A percentile compares a stretch with the other conserved stretches of the same genome.
These are phyloP conservation scores for Mortierella sp. DNA, from an alignment of 371 early-diverging fungal genomes.

Conservation along the genomic window DNA sequence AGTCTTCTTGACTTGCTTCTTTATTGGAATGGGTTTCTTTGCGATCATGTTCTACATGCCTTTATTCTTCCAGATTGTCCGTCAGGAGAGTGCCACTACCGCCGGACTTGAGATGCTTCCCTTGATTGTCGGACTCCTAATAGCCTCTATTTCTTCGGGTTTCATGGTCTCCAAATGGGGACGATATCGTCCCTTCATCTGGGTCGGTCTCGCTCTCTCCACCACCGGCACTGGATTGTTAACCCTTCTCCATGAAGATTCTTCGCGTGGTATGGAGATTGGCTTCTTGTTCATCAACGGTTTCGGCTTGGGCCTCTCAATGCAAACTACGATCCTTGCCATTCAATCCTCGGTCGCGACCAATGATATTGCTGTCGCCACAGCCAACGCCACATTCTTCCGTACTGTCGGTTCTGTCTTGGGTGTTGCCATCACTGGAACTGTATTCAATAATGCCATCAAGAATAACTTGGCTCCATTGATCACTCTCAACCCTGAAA, in stretches of 20 bases:
- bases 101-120: slow-evolving; percentile 78
- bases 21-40: slow-evolving; percentile 61
- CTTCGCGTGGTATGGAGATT: slow-evolving; percentile 60
- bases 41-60: slow-evolving; percentile 72
- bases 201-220: slow-evolving; percentile 62
- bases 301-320: slow-evolving; percentile 69
- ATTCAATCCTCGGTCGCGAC: slow-evolving; percentile 66
- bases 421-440: slow-evolving; percentile 71
- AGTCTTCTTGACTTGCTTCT: slow-evolving; percentile 55
- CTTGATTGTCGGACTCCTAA: slow-evolving; percentile 65
- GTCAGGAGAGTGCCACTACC: slow-evolving; percentile 61
- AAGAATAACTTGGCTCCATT: slow-evolving; percentile 30
- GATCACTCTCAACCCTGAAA: slow-evolving; percentile 5
- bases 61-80: slow-evolving; percentile 71
- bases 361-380: slow-evolving; percentile 74
- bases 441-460: slow-evolving; percentile 63
- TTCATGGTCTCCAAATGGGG: slow-evolving; percentile 63
- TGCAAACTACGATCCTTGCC: slow-evolving; percentile 72
- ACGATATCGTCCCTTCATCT: slow-evolving; percentile 64
- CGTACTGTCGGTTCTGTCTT: slow-evolving; percentile 76
- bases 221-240: slow-evolving; percentile 64
- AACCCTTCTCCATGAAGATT: slow-evolving; percentile 58
- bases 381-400: slow-evolving; percentile 66
- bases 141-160: slow-evolving; percentile 65
- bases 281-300: slow-evolving; percentile 65